A percentile compares a stretch with the other conserved stretches of the same genome.
Conservation (phyloP, 1,284 basidiomycete genomes). For the Cutaneotrichosporon sp. region DNA sequence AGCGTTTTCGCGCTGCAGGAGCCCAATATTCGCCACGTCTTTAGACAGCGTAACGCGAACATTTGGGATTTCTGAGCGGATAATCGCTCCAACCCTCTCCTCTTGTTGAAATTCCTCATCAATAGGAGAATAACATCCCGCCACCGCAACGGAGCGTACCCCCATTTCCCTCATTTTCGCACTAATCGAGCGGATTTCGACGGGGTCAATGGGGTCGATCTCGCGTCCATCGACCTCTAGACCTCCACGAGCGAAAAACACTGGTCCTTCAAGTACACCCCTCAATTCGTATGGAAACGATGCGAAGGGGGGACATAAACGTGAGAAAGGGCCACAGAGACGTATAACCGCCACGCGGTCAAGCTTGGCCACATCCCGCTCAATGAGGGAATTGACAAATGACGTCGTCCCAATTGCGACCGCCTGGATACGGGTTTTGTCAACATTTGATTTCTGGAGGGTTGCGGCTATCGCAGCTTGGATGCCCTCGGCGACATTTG, state of each 20-base stretch:
- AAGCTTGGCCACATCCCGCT: slow-evolving; percentile 30
- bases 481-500: slow-evolving; percentile 60
- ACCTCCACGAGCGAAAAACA: slow-evolving; percentile 37
- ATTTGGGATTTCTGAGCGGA: slow-evolving; percentile 31
- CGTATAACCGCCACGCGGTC: slow-evolving; percentile 42
- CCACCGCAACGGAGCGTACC: slow-evolving; percentile 38
- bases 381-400: slow-evolving; percentile 45
- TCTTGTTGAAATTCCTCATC: slow-evolving; percentile 39
- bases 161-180: slow-evolving; percentile 34
- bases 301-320: slow-evolving; percentile 36
- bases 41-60: slow-evolving; percentile 36
- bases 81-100: slow-evolving; percentile 34
- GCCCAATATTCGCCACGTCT: slow-evolving; percentile 48
- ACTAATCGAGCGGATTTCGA: slow-evolving; percentile 37
- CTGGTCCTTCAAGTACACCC: slow-evolving; percentile 35
- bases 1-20: slow-evolving; percentile 64
- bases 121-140: slow-evolving; percentile 42
- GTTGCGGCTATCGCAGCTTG: slow-evolving; percentile 27
- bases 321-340: slow-evolving; percentile 38
- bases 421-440: slow-evolving; percentile 29
- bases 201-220: slow-evolving; percentile 36
- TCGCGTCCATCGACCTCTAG: slow-evolving; percentile 42
- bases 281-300: slow-evolving; percentile 40
- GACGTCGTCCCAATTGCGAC: slow-evolving; percentile 43
- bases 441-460: slow-evolving; percentile 12